Evolutionary conservation across 257 asterid genomes (phyloP).

Genomic region (Solanum rostratum): DNA sequence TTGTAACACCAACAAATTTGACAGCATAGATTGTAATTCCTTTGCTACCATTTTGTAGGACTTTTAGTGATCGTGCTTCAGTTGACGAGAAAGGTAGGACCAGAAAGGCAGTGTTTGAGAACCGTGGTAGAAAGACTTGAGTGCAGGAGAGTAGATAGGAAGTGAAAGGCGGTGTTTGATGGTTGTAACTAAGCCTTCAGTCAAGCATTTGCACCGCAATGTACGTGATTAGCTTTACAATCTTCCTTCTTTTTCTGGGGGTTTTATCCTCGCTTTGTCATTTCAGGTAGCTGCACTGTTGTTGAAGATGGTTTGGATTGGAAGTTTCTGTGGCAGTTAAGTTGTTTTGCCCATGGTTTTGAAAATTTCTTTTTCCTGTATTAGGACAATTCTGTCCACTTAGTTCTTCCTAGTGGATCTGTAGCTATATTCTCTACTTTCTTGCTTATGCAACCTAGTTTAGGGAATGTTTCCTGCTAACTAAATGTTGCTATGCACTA

Average conservation of each 20-base stretch:
- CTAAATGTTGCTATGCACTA: neutral
- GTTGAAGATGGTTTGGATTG: conserved; percentile 20
- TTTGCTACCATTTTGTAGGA: conserved; percentile 29
- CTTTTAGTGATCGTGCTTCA: conserved; percentile 31
- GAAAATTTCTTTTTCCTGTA: conserved; percentile 6
- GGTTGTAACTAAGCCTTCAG: conserved; percentile 12
- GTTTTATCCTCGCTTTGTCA: conserved; percentile 20
- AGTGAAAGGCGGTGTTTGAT: conserved; percentile 19
- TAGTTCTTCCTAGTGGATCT: conserved; percentile 6
- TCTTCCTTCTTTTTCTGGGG: conserved; percentile 12
- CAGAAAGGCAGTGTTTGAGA: conserved; percentile 36
- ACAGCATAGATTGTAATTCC: conserved; percentile 5
- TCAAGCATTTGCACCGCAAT: conserved; percentile 8
- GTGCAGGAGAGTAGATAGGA: conserved; percentile 10
- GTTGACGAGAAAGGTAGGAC: conserved; percentile 53
- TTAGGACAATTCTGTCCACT: conserved; percentile 19
- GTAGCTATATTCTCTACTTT: conserved; percentile 12
- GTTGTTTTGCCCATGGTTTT: conserved; percentile 30
- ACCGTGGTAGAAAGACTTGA: conserved; percentile 55
- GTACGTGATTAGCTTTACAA: conserved; percentile 26
- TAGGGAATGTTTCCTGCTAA: neutral
- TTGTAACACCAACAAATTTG: neutral
- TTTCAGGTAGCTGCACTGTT: conserved; percentile 51
- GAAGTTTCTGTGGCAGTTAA: conserved; percentile 34
- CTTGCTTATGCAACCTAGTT: neutral